Evolutionary conservation across 805 yeast species (phyloP).

Genomic region (Nakazawaea sp.): DNA sequence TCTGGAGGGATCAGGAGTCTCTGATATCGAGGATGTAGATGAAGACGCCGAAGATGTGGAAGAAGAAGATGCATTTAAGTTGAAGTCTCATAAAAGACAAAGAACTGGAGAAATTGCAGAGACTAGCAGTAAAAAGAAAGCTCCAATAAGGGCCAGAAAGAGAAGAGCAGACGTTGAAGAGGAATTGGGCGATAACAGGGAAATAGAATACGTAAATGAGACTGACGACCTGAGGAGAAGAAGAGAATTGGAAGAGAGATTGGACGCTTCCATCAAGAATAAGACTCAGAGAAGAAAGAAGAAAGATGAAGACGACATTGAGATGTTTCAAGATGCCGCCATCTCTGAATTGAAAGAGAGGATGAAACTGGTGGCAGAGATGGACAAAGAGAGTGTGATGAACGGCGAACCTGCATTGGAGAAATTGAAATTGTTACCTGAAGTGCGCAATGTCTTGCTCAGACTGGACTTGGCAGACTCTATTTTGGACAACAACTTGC

Average conservation of each 20-base stretch:
- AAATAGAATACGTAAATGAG: slow-evolving; percentile 15
- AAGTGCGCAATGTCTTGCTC: slow-evolving; percentile 67
- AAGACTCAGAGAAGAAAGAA: slow-evolving; percentile 52
- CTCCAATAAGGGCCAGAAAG: slow-evolving; percentile 13
- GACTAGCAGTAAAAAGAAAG: slow-evolving; percentile 12
- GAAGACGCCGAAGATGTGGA: slow-evolving; percentile 24
- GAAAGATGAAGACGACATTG: slow-evolving; percentile 89
- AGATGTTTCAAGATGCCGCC: slow-evolving; percentile 89
- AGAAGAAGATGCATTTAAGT: slow-evolving; percentile 27
- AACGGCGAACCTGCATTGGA: slow-evolving; percentile 65
- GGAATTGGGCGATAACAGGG: slow-evolving; percentile 16
- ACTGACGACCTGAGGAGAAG: slow-evolving; percentile 43
- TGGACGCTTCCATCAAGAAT: slow-evolving; percentile 70
- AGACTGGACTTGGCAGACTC: slow-evolving; percentile 87
- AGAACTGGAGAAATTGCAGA: slow-evolving; percentile 12
- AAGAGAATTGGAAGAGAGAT: slow-evolving; percentile 70
- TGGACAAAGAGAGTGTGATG: slow-evolving; percentile 52
- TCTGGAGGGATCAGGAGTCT: slow-evolving; percentile 25
- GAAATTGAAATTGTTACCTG: slow-evolving; percentile 74
- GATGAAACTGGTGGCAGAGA: slow-evolving; percentile 84
- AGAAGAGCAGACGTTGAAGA: slow-evolving; percentile 17
- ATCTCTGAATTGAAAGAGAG: slow-evolving; percentile 75
- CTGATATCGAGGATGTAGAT: slow-evolving; percentile 25
- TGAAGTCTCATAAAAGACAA: slow-evolving; percentile 25
- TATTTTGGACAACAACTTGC: slow-evolving; percentile 84